Base-by-base conservation (phyloP, 2,329 filamentous ascomycete species). In the Bipolaris oryzae region DNA sequence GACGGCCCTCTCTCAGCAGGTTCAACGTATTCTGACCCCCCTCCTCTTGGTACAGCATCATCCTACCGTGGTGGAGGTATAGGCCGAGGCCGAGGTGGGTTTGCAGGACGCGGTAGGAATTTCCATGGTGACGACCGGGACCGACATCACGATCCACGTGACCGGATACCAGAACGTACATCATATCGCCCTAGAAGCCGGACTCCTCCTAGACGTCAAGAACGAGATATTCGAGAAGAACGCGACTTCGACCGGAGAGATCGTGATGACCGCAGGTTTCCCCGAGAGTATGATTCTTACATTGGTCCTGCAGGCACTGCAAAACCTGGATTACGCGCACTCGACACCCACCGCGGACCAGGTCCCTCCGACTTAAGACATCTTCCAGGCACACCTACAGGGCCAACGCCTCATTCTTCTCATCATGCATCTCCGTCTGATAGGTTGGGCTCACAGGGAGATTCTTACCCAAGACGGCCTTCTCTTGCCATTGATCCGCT, bases 1-100 rank as follows among this genome's bases (percentile, higher is more conserved):
- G 90, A 93, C 67, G 89, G 89, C 0, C 89, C 89, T 10, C 83
- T 87, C 20, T 90, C 89, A 1, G 88, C 87, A 16, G 87, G 87
- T 4, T 91, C 89, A 3, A 86, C 86, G 9, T 87, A 86, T 20
- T 90, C 89, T 0, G 89, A 92, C 28, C 62, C 65, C 60, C 82
- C 85, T 11, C 81, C 84, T 1, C 87, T 88, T 54, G 83, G 81
- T 16, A 75, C 80, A 7, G 80, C 80, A 9, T 81, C 82, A 7
- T 82, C 82, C 52, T 77, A 79, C 55, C 74, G 77, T 18, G 84
- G 87, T 18, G 82, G 83, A 28, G 84, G 84, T 5, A 84, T 85
- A 56, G 73, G 68, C 16, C 66, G 76, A 38, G 79, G 78, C 5
- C 77, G 85, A 55, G 84, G 84, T 28, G 80, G 86, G 10, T 76